A percentile compares a stretch with the other conserved stretches of the same genome.
Conservation (phyloP, 164 flowering plant species). For the Vitis rotundifolia region DNA sequence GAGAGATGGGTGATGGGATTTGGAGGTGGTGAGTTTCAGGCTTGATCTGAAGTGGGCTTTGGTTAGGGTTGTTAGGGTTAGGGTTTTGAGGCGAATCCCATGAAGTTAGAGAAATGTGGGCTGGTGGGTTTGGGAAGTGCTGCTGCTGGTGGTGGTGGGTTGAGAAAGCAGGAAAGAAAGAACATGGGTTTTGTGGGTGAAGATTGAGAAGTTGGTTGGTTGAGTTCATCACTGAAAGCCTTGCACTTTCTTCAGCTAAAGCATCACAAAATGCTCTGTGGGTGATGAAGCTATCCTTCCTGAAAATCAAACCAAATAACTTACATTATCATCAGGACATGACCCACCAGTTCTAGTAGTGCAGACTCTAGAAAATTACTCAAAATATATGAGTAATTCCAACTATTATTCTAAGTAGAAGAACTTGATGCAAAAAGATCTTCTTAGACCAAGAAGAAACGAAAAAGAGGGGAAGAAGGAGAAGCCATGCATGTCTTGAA, state of each 20-base stretch:
- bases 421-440: neutral
- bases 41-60: slow-evolving; percentile 22
- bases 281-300: slow-evolving; percentile 83
- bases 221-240: slow-evolving; percentile 30
- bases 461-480: neutral
- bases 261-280: slow-evolving; percentile 91
- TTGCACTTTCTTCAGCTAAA: slow-evolving; percentile 81
- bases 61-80: slow-evolving; percentile 17
- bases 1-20: slow-evolving; percentile 8
- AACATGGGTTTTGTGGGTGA: slow-evolving; percentile 8
- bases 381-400: neutral
- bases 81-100: slow-evolving; percentile 46
- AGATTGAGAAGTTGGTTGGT: slow-evolving; percentile 16
- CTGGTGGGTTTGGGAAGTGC: slow-evolving; percentile 21
- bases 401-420: no score
- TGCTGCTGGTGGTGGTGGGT: slow-evolving; percentile 4
- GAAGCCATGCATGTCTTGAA: slow-evolving; percentile 8
- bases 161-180: slow-evolving; percentile 23
- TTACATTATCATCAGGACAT: no score
- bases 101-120: slow-evolving; percentile 14
- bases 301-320: slow-evolving; percentile 16
- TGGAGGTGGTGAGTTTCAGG: slow-evolving; percentile 23
- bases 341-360: no score
- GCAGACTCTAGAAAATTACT: no score
- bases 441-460: neutral